A percentile compares a stretch with the other conserved stretches of the same genome.
Evolutionary conservation across 2,329 filamentous ascomycete species (phyloP).

Genomic region (Falciphora oryzae): DNA sequence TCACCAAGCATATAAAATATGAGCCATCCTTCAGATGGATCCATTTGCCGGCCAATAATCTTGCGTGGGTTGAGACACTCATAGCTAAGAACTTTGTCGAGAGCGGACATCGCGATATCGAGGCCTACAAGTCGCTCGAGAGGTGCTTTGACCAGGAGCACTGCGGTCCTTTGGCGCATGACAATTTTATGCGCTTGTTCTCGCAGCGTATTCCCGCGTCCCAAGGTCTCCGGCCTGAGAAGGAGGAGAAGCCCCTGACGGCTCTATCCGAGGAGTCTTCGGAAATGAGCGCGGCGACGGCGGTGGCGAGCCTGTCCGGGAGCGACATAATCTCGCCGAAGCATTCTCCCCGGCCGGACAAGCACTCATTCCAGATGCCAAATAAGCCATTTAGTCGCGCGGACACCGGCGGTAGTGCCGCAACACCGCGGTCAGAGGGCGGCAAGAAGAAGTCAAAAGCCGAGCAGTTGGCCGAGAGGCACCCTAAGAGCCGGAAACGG

Average conservation of each 20-base stretch:
- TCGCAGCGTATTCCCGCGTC: conserved; percentile 44
- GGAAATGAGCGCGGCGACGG: conserved; percentile 16
- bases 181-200: conserved; percentile 56
- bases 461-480: conserved; percentile 30
- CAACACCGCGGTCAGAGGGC: conserved; percentile 18
- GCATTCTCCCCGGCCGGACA: conserved; percentile 3
- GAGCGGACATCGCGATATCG: conserved; percentile 54
- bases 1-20: conserved; percentile 38
- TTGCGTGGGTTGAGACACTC: conserved; percentile 56
- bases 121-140: conserved; percentile 57
- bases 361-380: neutral
- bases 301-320: conserved; percentile 13
- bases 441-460: conserved; percentile 30
- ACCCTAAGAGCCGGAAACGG: conserved; percentile 27
- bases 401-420: conserved; percentile 3
- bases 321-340: neutral
- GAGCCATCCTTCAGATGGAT: conserved; percentile 46
- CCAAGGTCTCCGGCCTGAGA: conserved; percentile 19
- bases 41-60: conserved; percentile 47
- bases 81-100: conserved; percentile 61
- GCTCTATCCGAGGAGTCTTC: conserved; percentile 23
- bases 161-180: conserved; percentile 50
- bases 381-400: neutral
- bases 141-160: conserved; percentile 58
- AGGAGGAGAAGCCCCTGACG: conserved; percentile 26